These are phyloP conservation scores for Gelatoporia subvermispora DNA, from an alignment of 768 basidiomycete species.

Conservation along the genomic window DNA sequence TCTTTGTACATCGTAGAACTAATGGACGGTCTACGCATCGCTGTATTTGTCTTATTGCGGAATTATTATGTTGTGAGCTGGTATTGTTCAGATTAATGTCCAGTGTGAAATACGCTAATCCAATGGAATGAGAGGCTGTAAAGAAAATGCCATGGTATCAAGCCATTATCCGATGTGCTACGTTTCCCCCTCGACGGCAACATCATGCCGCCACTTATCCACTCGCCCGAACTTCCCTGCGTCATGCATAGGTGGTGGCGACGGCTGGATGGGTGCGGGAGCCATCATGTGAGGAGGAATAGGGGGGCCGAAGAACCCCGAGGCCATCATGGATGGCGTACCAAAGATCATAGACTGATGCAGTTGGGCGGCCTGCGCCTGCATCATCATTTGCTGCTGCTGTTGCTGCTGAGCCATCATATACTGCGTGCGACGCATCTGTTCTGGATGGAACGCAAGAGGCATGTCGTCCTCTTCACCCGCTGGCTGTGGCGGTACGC, in stretches of 20 bases:
- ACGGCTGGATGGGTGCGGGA: constrained; percentile 38
- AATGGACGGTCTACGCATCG: constrained; percentile 9
- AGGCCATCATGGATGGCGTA: constrained; percentile 58
- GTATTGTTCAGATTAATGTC: background rate
- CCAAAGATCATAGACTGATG: constrained; percentile 73
- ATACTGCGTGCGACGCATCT: constrained; percentile 65
- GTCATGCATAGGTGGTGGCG: constrained; percentile 63
- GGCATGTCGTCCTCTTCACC: constrained; percentile 65
- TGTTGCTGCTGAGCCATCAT: constrained; percentile 42
- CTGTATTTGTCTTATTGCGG: constrained; percentile 15
- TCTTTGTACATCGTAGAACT: constrained; percentile 5
- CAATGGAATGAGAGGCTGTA: background rate
- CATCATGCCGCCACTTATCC: constrained; percentile 78
- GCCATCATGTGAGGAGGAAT: constrained; percentile 38
- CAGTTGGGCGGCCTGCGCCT: constrained; percentile 59
- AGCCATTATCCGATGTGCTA: background rate
- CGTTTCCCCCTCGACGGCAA: constrained; percentile 62
- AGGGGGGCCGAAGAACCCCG: constrained; percentile 65
- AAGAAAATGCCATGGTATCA: background rate
- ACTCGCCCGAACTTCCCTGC: constrained; percentile 64
- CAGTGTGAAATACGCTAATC: background rate
- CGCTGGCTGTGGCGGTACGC: constrained; percentile 23
- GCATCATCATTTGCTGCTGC: constrained; percentile 66
- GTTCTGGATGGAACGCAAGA: constrained; percentile 71
- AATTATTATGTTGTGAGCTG: constrained; percentile 4